phyloP scores from a whole-genome alignment of 179 eudicot species.

The Pouteria campechiana region DNA sequence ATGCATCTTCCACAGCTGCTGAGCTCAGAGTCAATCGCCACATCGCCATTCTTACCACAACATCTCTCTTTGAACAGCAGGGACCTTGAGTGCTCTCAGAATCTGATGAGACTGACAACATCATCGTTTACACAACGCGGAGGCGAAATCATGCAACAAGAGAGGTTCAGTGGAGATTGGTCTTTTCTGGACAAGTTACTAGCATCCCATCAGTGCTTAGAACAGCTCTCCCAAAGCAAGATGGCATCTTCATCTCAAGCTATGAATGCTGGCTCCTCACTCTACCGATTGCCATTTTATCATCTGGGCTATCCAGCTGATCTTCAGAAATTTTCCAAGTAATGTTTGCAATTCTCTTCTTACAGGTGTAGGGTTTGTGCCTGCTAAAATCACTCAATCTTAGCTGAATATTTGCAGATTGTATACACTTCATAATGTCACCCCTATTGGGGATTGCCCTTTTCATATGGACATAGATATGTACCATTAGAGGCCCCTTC shows the following conservation, averaged over 20 bases:
- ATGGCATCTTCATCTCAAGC: constrained; percentile 11
- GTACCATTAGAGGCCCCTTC: too few species aligned
- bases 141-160: constrained; percentile 2
- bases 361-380: too few species aligned
- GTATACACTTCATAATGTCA: too few species aligned
- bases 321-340: constrained; percentile 23
- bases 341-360: too few species aligned
- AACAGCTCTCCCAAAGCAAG: constrained; percentile 12
- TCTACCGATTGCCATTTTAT: constrained; percentile 22
- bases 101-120: constrained; percentile 24
- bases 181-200: constrained; percentile 48
- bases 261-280: constrained; percentile 12
- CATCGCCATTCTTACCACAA: constrained; percentile 7
- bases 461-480: too few species aligned
- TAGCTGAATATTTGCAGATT: too few species aligned
- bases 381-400: too few species aligned
- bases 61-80: constrained; percentile 6
- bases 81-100: constrained; percentile 23
- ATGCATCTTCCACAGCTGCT: constrained; percentile 44
- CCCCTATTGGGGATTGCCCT: too few species aligned
- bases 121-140: constrained; percentile 1
- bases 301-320: constrained; percentile 21
- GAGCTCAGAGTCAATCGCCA: constrained; percentile 11
- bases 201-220: constrained; percentile 25
- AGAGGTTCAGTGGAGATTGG: constrained; percentile 27